Evolutionary conservation across 371 early-diverging fungal genomes (phyloP), one percentile per base, ranked within the genome.

Genomic region (Mucor circinelloides): DNA sequence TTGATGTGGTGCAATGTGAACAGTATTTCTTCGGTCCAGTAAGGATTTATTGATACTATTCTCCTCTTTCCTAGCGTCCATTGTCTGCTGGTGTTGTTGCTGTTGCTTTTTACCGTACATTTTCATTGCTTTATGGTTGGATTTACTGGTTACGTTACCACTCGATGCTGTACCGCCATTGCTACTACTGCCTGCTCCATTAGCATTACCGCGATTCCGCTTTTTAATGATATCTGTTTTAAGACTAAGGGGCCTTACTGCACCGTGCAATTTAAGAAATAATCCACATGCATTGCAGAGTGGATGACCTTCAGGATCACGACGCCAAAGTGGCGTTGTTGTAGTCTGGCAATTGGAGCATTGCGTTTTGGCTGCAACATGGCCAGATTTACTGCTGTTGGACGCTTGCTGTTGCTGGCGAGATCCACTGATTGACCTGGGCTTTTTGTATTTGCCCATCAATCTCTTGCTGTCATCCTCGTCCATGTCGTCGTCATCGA

Each of bases 311-410:
- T 90, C 89, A 8, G 87, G 85, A 72, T 94, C 91, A 48, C 98
- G 87, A 34, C 99, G 88, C 99, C 99, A 99, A 19, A 98, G 87
- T 1, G 99, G 98, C 0, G 99, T 99, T 6, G 85, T 91, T 0
- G 90, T 92, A 6, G 96, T 95, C 23, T 82, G 70, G 81, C 99
- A 99, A 85, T 99, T 98, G 44, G 87, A 85, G 76, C 99, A 99
- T 44, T 78, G 80, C 30, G 81, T 80, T 36, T 63, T 70, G 2
- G 12, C 4, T 28, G 58, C 36, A 27, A 28, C 31, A 36, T 48
- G 19, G 9, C 28, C 38, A 55, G 64, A 27, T 3, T 48, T 50
- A 9, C 36, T 5, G 4, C 13, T 46, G 6, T 38, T 48, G 19
- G 32, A 38, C 21, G 38, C 23, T 34, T 32, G 62, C 13, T 54